Percentiles rank a stretch among this genome's conserved stretches.
phyloP scores from a whole-genome alignment of 192 early-diverging fungal species.

The Martensiomyces pterosporus region DNA sequence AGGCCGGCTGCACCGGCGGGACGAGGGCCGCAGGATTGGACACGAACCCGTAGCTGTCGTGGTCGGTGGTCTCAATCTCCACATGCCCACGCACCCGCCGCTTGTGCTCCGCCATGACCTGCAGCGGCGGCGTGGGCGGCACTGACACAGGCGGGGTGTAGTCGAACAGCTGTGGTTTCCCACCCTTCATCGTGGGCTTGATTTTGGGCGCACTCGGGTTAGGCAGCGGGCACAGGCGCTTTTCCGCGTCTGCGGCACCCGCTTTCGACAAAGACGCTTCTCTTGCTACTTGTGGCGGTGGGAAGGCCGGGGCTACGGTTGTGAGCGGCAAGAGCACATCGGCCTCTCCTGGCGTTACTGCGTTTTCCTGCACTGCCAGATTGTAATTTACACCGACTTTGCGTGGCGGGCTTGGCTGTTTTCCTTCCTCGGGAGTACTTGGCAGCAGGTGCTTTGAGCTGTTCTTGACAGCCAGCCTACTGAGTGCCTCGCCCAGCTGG shows the following conservation, averaged over 20 bases:
- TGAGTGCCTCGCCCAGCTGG: constrained; percentile 42
- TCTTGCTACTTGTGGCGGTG: too few species aligned
- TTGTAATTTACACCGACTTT: constrained; percentile 7
- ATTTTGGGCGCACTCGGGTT: constrained; percentile 45
- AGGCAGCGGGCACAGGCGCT: constrained; percentile 37
- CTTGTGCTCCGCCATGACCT: not conserved
- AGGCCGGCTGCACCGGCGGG: not conserved
- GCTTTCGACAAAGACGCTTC: constrained; percentile 9
- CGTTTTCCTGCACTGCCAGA: constrained; percentile 10
- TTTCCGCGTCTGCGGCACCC: constrained; percentile 16
- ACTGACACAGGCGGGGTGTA: constrained; percentile 28
- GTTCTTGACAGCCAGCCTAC: constrained; percentile 8
- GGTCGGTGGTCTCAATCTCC: constrained; percentile 38
- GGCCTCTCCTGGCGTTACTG: constrained; percentile 14
- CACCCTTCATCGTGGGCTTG: constrained; percentile 22
- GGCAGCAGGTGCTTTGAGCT: constrained; percentile 6
- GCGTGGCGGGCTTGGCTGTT: constrained; percentile 1
- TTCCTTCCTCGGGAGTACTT: not conserved
- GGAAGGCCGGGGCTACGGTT: constrained; percentile 8
- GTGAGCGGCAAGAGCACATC: constrained; percentile 39
- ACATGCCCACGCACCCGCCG: constrained; percentile 39
- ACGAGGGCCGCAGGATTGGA: constrained; percentile 42
- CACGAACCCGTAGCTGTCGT: constrained; percentile 44
- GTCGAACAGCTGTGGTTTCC: constrained; percentile 39
- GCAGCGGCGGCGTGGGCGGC: constrained; percentile 4